Evolutionary conservation across 169 alveolate genomes (phyloP).

Genomic region (Cryptosporidium ryanae): DNA sequence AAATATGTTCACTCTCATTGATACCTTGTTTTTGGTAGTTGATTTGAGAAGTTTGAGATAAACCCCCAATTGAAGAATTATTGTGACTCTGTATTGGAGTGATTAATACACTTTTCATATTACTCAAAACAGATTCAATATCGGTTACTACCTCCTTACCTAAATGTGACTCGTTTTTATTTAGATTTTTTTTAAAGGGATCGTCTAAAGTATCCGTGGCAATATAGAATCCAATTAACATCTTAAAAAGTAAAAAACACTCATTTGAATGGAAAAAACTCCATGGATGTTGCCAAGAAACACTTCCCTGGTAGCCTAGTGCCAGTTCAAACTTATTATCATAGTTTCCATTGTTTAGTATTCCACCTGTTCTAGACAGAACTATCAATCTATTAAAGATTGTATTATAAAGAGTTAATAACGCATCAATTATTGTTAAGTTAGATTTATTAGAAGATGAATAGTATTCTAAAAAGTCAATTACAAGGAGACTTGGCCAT

Average conservation of each 20-base stretch:
- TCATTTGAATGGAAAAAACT: constrained; percentile 69
- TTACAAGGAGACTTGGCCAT: constrained; percentile 71
- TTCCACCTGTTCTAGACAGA: constrained; percentile 60
- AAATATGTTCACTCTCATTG: constrained; percentile 11
- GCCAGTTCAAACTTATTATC: constrained; percentile 69
- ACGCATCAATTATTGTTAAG: constrained; percentile 41
- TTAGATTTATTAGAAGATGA: constrained; percentile 46
- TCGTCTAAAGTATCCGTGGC: constrained; percentile 32
- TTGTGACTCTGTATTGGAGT: constrained; percentile 6
- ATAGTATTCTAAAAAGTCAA: constrained; percentile 68
- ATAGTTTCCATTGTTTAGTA: constrained; percentile 58
- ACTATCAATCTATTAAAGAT: constrained; percentile 56
- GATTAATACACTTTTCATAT: constrained; percentile 29
- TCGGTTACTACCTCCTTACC: constrained; percentile 48
- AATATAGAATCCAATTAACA: constrained; percentile 68
- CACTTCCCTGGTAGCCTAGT: constrained; percentile 69
- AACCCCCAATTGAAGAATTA: constrained; percentile 17
- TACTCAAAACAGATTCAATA: constrained; percentile 22
- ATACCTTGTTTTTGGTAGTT: constrained; percentile 24
- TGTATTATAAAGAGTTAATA: constrained; percentile 59
- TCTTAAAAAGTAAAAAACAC: constrained; percentile 53
- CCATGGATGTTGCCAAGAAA: constrained; percentile 74
- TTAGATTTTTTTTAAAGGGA: neutral
- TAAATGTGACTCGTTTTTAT: neutral
- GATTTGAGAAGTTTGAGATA: constrained; percentile 19